Conservation (phyloP, 768 basidiomycete species). For the Phaffia australis region DNA sequence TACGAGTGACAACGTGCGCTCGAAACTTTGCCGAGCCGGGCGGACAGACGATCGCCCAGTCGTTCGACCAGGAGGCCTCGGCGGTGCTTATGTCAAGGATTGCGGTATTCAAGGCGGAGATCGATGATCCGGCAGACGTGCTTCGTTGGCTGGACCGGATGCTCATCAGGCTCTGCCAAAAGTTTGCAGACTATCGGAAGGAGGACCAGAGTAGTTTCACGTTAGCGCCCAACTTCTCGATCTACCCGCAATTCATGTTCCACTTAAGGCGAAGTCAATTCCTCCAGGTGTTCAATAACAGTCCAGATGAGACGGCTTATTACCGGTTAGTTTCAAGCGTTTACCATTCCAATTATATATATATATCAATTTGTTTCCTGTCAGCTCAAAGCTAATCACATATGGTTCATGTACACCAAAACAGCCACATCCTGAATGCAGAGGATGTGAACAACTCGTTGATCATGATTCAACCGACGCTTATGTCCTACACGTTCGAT, state of each 20-base stretch:
- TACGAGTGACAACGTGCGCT: conserved; percentile 96
- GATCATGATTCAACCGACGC: conserved; percentile 98
- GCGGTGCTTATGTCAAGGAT: conserved; percentile 98
- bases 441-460: conserved; percentile 98
- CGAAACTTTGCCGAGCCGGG: conserved; percentile 96
- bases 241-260: conserved; percentile 99
- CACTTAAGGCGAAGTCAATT: conserved; percentile 94
- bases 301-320: conserved; percentile 98
- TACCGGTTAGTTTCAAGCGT: conserved; percentile 56
- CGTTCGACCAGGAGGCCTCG: conserved; percentile 95
- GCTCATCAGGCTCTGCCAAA: conserved; percentile 96
- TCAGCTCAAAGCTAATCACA: not conserved
- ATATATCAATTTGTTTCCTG: conserved; percentile 3
- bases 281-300: conserved; percentile 98
- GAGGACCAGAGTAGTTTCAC: conserved; percentile 92
- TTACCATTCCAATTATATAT: not conserved
- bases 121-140: conserved; percentile 94
- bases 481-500: conserved; percentile 97
- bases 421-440: conserved; percentile 83
- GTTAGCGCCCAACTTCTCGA: conserved; percentile 88
- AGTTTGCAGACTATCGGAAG: conserved; percentile 97
- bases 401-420: not conserved
- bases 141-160: conserved; percentile 95
- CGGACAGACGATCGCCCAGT: conserved; percentile 80
- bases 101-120: conserved; percentile 97